Evolutionary conservation across 768 basidiomycete species (phyloP), one percentile per base, ranked within the genome.

Genomic region (Tricholoma sp.): DNA sequence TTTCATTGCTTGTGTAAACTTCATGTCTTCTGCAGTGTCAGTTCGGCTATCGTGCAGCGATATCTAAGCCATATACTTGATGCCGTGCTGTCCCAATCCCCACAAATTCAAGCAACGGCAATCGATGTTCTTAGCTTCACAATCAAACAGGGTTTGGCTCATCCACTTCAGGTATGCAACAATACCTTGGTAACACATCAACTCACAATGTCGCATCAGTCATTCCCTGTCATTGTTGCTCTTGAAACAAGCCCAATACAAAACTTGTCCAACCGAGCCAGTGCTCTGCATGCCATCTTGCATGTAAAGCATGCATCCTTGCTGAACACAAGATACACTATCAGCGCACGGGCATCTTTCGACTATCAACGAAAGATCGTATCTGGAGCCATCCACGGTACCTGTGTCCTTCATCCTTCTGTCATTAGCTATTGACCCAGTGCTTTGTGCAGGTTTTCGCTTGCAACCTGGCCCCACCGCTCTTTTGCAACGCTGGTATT

Each of bases 51-150:
- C 36, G 88, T 98, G 0, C 97, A 99, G 65, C 89, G 96, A 8
- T 98, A 98, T 64, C 75, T 98, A 41, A 71, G 77, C 11, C 84
- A 85, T 33, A 93, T 99, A 51, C 73, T 98, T 37, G 79, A 87
- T 1, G 89, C 94, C 0, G 89, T 91, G 0, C 68, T 94, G 18
- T 89, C 92, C 1, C 77, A 78, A 53, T 80, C 88, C 60, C 59
- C 76, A 1, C 82, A 82, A 52, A 89, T 89, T 41, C 94, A 96
- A 67, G 79, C 80, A 17, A 80, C 88, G 18, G 96, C 95, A 6
- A 81, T 98, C 52, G 95, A 98, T 60, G 89, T 98, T 44, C 71
- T 99, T 53, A 88, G 83, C 32, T 96, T 97, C 64, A 96, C 94
- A 0, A 85, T 98, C 60, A 93, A 89, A 65, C 96, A 98, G 70